Evolutionary conservation across 2,329 filamentous ascomycete genomes (phyloP).

Genomic region (Phyllachora maydis): DNA sequence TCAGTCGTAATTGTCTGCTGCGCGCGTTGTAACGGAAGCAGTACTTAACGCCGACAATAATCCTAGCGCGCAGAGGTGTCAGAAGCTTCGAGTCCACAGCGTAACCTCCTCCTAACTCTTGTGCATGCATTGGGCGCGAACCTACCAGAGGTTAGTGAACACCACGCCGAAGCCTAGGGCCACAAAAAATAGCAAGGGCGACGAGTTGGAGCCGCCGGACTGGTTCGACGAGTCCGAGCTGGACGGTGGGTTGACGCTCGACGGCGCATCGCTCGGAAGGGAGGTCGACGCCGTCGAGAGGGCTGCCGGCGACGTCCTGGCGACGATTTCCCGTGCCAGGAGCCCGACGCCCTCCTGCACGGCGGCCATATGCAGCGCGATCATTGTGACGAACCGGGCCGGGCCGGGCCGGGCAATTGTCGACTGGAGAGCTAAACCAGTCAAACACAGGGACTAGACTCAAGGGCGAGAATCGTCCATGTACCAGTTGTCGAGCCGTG

Average conservation of each 20-base stretch:
- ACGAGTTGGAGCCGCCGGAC: constrained; percentile 25
- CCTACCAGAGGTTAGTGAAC: constrained; percentile 95
- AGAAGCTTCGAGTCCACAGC: not conserved
- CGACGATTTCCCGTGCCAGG: constrained; percentile 9
- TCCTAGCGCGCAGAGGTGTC: constrained; percentile 37
- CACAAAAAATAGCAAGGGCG: constrained; percentile 76
- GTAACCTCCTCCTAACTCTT: no score
- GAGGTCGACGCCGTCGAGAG: constrained; percentile 1
- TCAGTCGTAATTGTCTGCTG: constrained; percentile 59
- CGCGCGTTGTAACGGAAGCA: constrained; percentile 97
- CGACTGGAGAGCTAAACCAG: no score
- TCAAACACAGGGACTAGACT: no score
- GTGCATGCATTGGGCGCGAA: no score
- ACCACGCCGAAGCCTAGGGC: constrained; percentile 93
- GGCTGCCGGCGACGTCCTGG: constrained; percentile 2
- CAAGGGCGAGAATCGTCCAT: no score
- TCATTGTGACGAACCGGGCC: no score
- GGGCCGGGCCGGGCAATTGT: no score
- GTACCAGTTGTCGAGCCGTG: no score
- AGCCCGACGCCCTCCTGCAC: constrained; percentile 8
- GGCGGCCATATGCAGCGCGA: constrained; percentile 9
- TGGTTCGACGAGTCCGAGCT: constrained; percentile 1
- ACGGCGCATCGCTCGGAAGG: not conserved
- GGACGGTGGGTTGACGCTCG: constrained; percentile 1
- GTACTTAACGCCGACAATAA: constrained; percentile 98